Base-by-base conservation (phyloP, 108 stramenopile species). In the Asterionellopsis glacialis region DNA sequence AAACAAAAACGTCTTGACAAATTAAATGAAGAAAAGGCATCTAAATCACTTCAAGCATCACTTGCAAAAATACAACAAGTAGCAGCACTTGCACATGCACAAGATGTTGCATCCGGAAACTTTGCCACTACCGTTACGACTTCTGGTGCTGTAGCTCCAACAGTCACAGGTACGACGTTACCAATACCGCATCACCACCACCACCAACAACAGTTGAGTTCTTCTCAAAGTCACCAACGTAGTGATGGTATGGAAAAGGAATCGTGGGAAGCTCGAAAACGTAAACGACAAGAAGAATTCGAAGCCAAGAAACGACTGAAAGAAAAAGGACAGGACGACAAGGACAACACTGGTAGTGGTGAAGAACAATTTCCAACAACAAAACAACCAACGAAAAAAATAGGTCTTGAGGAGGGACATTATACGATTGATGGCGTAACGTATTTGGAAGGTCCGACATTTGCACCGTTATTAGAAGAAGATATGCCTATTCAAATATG, bases 401-500 rank as follows among this genome's bases (percentile, higher is more conserved):
- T 66, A n/a, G 59, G 44, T 26, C 51, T 41, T 22, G 65, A 45
- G 10, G 67, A 70, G 55, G 76, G 76, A 13, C 59, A 73, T 61
- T 86, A 86, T 42, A 62, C 74, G 33, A 44, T 65, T 22, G 79
- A 77, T 33, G 76, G 65, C 18, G 69, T 58, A 16, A 84, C 69
- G 25, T 93, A 82, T 57, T 65, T 93, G 21, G 88, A 90, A 70
- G 91, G 86, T 21, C 15, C 45, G 2, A 42, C 61, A 9, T 93
- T 83, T 63, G 67, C 76, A 40, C 56, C 63, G 10, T 40, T 93
- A 0, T 66, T 93, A 16, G 86, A 90, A 59, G 85, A 79, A 40
- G 86, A 87, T 24, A 84, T 93, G 88, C 88, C 91, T 9, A 70
- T 90, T 41, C 81, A 93, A 68, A 45, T 93, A 13, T 93, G 91